phyloP scores from a whole-genome alignment of 2,329 filamentous ascomycete species.

The Coniochaeta prunicola region DNA sequence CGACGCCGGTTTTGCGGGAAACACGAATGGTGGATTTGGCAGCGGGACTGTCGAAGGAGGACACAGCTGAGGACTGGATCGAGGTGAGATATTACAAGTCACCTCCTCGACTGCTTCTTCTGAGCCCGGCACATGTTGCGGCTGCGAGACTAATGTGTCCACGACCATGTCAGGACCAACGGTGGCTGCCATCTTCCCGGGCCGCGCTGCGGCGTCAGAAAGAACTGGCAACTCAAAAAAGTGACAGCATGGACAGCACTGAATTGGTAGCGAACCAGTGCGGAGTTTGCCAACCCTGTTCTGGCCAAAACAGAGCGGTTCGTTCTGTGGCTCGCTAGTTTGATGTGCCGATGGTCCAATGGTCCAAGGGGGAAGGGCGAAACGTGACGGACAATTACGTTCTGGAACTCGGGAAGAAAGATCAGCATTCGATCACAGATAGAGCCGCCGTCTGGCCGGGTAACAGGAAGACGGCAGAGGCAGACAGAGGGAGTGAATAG shows the following conservation, averaged over 20 bases:
- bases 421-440: not conserved
- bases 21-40: slow-evolving; percentile 60
- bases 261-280: not conserved
- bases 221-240: slow-evolving; percentile 31
- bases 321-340: not conserved
- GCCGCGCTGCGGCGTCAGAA: slow-evolving; percentile 43
- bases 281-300: not conserved
- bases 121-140: slow-evolving; percentile 10
- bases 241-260: slow-evolving; percentile 27
- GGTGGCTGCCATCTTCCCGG: slow-evolving; percentile 26
- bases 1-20: slow-evolving; percentile 44
- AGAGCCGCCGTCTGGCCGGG: not conserved
- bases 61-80: slow-evolving; percentile 23
- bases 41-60: slow-evolving; percentile 32
- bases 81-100: slow-evolving; percentile 13
- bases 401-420: slow-evolving; percentile 1
- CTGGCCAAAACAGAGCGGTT: not conserved
- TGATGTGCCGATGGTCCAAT: not conserved
- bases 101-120: slow-evolving; percentile 16
- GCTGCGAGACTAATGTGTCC: slow-evolving; percentile 5
- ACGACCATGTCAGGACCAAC: slow-evolving; percentile 18
- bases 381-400: not conserved
- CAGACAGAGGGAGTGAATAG: not conserved
- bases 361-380: not conserved
- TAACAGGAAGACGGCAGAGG: not conserved